phyloP scores from a whole-genome alignment of 176 grass and related monocot genomes.

The Oryza rufipogon region DNA sequence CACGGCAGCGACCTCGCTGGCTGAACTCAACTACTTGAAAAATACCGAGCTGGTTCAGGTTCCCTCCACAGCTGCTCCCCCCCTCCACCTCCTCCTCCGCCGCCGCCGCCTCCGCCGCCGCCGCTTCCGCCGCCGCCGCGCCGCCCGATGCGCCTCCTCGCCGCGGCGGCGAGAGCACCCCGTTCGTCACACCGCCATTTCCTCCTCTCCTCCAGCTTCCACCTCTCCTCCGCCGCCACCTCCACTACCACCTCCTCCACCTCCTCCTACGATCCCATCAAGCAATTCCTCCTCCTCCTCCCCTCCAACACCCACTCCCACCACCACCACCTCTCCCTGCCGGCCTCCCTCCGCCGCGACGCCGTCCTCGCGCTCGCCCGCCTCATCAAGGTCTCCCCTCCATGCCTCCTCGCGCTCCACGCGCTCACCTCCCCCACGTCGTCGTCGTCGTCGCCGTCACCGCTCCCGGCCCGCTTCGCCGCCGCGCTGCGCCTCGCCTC shows the following conservation, averaged over 20 bases:
- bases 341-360: constrained; percentile 56
- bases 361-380: constrained; percentile 50
- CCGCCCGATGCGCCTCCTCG: constrained; percentile 46
- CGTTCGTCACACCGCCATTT: background rate
- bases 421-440: constrained; percentile 23
- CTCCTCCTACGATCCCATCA: constrained; percentile 44
- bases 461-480: constrained; percentile 50
- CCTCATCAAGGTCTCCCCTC: constrained; percentile 54
- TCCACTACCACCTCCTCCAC: background rate
- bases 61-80: background rate
- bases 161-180: constrained; percentile 39
- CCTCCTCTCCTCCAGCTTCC: constrained; percentile 11
- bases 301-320: constrained; percentile 18
- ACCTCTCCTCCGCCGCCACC: constrained; percentile 13
- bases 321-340: constrained; percentile 47
- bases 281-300: constrained; percentile 60
- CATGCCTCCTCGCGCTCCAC: constrained; percentile 53
- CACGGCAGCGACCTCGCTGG: background rate
- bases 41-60: background rate
- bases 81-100: background rate
- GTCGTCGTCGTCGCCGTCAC: background rate
- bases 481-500: constrained; percentile 51
- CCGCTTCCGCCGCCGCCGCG: background rate
- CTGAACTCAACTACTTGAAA: background rate
- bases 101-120: background rate